Evolutionary conservation across 192 early-diverging fungal genomes (phyloP), one percentile per base, ranked within the genome.

Genomic region (Funneliformis geosporum): DNA sequence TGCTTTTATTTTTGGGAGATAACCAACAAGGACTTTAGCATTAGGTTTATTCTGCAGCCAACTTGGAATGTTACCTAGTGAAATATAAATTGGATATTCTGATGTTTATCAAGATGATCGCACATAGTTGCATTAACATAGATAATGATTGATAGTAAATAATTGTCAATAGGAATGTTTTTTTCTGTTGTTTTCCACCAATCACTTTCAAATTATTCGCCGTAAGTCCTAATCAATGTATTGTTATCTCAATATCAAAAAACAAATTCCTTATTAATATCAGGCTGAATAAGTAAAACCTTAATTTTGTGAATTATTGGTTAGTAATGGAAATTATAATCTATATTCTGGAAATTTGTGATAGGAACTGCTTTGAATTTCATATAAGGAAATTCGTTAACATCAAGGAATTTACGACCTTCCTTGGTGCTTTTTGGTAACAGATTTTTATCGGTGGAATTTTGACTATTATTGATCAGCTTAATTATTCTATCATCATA

Each of bases 401-500:
- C 14, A 65, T 65, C 28, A 28, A 65, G 23, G 11, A 65, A 65
- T 12, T 25, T 33, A 4, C n/a, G 25, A 5, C 28, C 62, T 11
- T 65, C 5, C 7, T 65, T 65, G 5, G 25, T 65, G 6, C 4
- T 27, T 65, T 65, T 65, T 28, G 62, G 62, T 27, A 65, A 65
- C 11, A 12, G 5, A 65, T 33, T 65, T 65, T 65, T n/a, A 0
- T 65, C 12, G 4, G 8, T 0, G n/a, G n/a, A n/a, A 33, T 27
- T 65, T 8, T 8, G 2, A 25, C 21, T 65, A 4, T 0, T 5
- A 65, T 65, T 65, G 11, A 65, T 1, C 25, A 8, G 11, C 25
- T 65, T 65, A 27, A 65, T 65, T 65, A 65, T 23, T 65, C 12
- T 65, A 27, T 65, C n/a, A 65, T n/a, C 5, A n/a, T 23, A 65